Evolutionary conservation across 768 basidiomycete species (phyloP), one percentile per base, ranked within the genome.

Genomic region (Dioszegia hungarica): DNA sequence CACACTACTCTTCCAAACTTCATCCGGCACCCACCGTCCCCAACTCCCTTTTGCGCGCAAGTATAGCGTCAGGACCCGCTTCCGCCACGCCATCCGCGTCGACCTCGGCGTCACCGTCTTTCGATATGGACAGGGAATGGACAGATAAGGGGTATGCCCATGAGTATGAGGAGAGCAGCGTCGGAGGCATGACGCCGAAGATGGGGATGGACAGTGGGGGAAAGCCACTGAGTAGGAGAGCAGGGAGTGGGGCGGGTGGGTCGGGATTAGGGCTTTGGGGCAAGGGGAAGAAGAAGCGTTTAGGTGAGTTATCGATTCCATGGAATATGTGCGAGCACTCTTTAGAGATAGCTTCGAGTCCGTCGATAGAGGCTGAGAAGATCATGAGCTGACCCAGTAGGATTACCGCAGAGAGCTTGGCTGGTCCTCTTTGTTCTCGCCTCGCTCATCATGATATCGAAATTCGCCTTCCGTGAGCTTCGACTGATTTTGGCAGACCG

Each of bases 381-480:
- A 38, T 37, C 3, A 25, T 15, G 12, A 22, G 53, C 52, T 54
- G 52, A 54, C 28, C 3, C 31, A 14, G 11, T 44, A 68, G 64
- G 70, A 2, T 34, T 72, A 28, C 64, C 64, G 6, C 61, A 65
- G 12, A 54, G 64, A 33, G 70, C 64, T 8, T 72, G 70, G 70
- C 29, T 67, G 31, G 22, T 64, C 5, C 40, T 72, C 5, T 54
- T 59, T 15, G 44, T 63, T 9, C n/a, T 69, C 14, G 55, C 67
- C 0, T 63, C 61, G 0, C 55, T 69, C 9, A 34, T 69, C 11
- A 40, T 69, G 5, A 31, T 69, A 37, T 50, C 64, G 5, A 67
- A 67, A 57, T 34, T 61, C 31, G 11, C 66, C 0, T 60, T 68
- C 24, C 66, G 70, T 72, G 36, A 57, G 70, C 14, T 34, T 37